Conservation (phyloP, 257 asterid species). For the Solanum stenotomum region DNA sequence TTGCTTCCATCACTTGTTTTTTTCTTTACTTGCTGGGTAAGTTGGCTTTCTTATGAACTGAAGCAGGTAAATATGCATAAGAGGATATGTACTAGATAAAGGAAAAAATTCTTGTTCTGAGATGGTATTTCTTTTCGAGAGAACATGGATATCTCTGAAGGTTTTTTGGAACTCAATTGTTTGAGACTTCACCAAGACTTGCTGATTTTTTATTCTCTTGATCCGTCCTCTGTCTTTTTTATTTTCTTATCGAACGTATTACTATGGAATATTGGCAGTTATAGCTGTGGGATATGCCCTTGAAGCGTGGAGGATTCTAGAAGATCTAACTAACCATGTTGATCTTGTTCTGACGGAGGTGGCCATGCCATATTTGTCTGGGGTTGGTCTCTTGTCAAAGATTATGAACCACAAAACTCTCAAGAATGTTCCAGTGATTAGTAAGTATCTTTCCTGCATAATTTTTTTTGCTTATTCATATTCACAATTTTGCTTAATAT, state of each 20-base stretch:
- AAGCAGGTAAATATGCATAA: neutral
- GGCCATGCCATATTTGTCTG: constrained; percentile 33
- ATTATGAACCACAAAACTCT: constrained; percentile 37
- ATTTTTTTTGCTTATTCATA: neutral
- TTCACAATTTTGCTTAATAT: neutral
- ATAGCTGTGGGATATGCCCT: constrained; percentile 32
- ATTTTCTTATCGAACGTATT: neutral
- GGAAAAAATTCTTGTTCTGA: neutral
- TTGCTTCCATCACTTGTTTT: neutral
- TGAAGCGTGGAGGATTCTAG: constrained; percentile 38
- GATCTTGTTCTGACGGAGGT: constrained; percentile 38
- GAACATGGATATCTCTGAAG: neutral
- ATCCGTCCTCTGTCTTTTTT: neutral
- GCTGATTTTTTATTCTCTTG: neutral
- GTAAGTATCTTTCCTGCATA: constrained; percentile 16
- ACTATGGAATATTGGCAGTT: constrained; percentile 16
- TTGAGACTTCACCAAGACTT: neutral
- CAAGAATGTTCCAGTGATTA: constrained; percentile 38
- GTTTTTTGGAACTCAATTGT: neutral
- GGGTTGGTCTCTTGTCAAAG: constrained; percentile 34
- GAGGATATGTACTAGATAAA: neutral
- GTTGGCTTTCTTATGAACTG: neutral
- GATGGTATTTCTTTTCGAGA: neutral
- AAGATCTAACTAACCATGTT: constrained; percentile 28
- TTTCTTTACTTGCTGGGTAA: neutral